A percentile compares a stretch with the other conserved stretches of the same genome.
Conservation (phyloP, 257 asterid genomes). For the Solanum paucissectum region DNA sequence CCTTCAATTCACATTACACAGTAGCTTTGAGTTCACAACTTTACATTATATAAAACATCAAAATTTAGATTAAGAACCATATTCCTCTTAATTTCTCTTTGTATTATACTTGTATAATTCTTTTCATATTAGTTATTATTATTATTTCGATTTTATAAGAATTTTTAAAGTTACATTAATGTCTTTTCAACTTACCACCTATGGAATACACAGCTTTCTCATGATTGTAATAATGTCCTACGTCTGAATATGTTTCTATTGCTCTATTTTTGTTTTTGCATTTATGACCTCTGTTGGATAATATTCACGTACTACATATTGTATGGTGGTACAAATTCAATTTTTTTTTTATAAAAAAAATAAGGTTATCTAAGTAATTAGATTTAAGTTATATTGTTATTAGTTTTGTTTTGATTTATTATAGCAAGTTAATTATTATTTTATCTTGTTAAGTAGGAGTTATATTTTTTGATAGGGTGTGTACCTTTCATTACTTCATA, state of each 20-base stretch:
- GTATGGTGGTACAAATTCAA: neutral
- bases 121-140: too few species aligned
- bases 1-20: too few species aligned
- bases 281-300: neutral
- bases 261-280: neutral
- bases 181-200: neutral
- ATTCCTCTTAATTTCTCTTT: too few species aligned
- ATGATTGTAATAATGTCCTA: neutral
- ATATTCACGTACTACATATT: neutral
- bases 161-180: neutral
- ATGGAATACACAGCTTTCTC: neutral
- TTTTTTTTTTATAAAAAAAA: too few species aligned
- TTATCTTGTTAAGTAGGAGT: neutral
- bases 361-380: neutral
- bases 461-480: neutral
- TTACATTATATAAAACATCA: too few species aligned
- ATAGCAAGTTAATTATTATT: neutral
- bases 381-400: neutral
- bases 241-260: neutral
- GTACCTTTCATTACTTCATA: neutral
- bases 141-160: too few species aligned
- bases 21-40: too few species aligned
- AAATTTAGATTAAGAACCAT: too few species aligned
- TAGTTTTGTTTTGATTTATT: neutral
- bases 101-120: rapidly evolving